phyloP scores from a whole-genome alignment of 176 grass and related monocot species.

The Elymus sibiricus region DNA sequence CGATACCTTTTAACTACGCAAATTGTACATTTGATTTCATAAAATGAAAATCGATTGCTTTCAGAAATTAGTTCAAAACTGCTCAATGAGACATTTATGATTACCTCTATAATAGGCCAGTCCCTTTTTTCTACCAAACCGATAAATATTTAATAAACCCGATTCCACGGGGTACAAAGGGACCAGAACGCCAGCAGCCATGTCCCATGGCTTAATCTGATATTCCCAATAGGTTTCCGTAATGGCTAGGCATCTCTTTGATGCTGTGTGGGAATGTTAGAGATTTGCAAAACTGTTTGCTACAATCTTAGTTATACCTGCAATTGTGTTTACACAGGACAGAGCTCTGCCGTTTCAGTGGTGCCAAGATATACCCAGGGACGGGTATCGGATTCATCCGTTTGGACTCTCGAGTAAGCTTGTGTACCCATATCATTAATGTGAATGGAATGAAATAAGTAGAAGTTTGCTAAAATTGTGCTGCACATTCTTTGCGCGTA shows the following conservation, averaged over 20 bases:
- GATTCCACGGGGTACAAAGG: not conserved
- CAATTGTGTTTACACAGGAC: no score
- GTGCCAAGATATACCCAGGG: no score
- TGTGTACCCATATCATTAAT: no score
- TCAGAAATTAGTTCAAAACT: not conserved
- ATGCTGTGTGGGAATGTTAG: no score
- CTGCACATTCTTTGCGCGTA: no score
- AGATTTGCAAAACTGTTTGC: no score
- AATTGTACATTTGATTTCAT: not conserved
- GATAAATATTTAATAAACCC: not conserved
- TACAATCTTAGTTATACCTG: no score
- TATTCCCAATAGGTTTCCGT: conserved; percentile 84
- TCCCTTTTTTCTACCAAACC: not conserved
- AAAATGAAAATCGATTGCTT: not conserved
- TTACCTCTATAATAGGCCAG: not conserved
- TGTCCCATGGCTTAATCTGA: conserved; percentile 84
- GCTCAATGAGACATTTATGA: not conserved
- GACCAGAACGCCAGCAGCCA: conserved; percentile 90
- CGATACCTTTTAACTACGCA: not conserved
- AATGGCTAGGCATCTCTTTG: conserved; percentile 46
- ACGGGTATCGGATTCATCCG: no score
- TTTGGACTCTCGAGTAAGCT: no score
- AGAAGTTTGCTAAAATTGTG: no score
- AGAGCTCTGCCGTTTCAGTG: no score
- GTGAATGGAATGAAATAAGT: no score